Percentiles rank a stretch among this genome's conserved stretches.
Conservation (phyloP, 2,329 filamentous ascomycete genomes). For the Microcyclospora tardicrescens region DNA sequence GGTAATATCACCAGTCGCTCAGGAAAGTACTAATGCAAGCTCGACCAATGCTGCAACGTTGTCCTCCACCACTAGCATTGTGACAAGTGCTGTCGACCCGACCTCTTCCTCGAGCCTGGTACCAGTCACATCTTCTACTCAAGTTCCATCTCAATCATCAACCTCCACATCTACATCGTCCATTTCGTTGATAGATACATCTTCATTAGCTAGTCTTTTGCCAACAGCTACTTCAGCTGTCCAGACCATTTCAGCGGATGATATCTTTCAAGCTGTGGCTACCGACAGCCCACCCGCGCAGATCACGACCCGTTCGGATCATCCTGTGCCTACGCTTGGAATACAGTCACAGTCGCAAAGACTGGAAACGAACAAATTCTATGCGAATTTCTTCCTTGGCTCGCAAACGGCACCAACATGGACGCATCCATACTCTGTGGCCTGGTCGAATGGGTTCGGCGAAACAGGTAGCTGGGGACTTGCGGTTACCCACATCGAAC, state of each 20-base stretch:
- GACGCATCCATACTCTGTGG: conserved; percentile 48
- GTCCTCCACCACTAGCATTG: too few relatives aligned
- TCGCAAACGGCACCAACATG: conserved; percentile 57
- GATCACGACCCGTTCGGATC: conserved; percentile 25
- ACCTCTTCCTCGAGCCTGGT: too few relatives aligned
- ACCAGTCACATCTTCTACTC: too few relatives aligned
- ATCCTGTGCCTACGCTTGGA: conserved; percentile 28
- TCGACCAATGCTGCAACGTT: too few relatives aligned
- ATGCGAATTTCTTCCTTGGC: conserved; percentile 63
- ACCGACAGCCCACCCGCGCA: conserved; percentile 28
- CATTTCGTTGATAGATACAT: conserved; percentile 19
- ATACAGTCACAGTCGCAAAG: conserved; percentile 30
- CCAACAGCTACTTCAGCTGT: conserved; percentile 16
- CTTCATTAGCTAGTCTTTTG: conserved; percentile 10
- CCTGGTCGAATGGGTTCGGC: conserved; percentile 36
- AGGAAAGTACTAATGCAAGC: too few relatives aligned
- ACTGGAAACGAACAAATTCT: conserved; percentile 59
- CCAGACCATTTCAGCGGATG: conserved; percentile 13
- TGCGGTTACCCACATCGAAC: conserved; percentile 60
- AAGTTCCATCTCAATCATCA: too few relatives aligned
- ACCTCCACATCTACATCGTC: conserved; percentile 9
- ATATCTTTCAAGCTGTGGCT: conserved; percentile 31
- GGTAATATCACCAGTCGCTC: too few relatives aligned
- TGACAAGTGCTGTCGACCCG: too few relatives aligned
- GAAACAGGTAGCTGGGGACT: conserved; percentile 62